Evolutionary conservation across 306 rosid species (phyloP).

Genomic region (cucumber (Cucumis sativus)): DNA sequence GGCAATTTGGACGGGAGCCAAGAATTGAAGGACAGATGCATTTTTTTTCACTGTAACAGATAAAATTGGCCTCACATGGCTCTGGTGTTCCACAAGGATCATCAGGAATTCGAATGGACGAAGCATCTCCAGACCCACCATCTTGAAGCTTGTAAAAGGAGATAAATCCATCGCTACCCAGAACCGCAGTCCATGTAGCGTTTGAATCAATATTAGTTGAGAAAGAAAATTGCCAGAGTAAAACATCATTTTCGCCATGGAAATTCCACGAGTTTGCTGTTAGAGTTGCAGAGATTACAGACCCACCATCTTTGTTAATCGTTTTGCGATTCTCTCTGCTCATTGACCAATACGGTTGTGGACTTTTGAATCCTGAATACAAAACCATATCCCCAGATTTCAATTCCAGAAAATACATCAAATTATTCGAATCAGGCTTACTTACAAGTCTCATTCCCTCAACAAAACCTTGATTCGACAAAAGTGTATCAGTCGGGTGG

Average conservation of each 20-base stretch:
- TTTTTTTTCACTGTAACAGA: conserved; percentile 28
- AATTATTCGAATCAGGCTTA: conserved; percentile 30
- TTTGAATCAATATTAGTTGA: conserved; percentile 20
- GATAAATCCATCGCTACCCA: conserved; percentile 56
- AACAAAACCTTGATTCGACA: conserved; percentile 42
- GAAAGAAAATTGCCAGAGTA: conserved; percentile 59
- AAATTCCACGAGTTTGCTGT: conserved; percentile 67
- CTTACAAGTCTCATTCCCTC: conserved; percentile 68
- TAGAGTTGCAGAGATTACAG: conserved; percentile 34
- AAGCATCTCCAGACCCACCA: conserved; percentile 19
- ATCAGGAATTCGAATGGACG: conserved; percentile 36
- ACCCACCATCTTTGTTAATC: conserved; percentile 30
- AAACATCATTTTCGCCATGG: conserved; percentile 36
- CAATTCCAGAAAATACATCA: conserved; percentile 57
- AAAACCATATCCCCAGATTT: conserved; percentile 52
- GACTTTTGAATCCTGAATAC: conserved; percentile 42
- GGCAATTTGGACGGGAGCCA: conserved; percentile 39
- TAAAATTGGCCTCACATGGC: conserved; percentile 49
- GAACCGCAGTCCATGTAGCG: conserved; percentile 59
- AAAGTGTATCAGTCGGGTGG: conserved; percentile 70
- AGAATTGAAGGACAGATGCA: conserved; percentile 70
- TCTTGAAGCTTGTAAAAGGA: conserved; percentile 37
- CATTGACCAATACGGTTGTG: conserved; percentile 85
- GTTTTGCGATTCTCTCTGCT: conserved; percentile 41
- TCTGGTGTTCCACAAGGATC: conserved; percentile 60